These are phyloP conservation scores for Cladosporium velox DNA, from an alignment of 2,329 filamentous ascomycete genomes.

Conservation along the genomic window DNA sequence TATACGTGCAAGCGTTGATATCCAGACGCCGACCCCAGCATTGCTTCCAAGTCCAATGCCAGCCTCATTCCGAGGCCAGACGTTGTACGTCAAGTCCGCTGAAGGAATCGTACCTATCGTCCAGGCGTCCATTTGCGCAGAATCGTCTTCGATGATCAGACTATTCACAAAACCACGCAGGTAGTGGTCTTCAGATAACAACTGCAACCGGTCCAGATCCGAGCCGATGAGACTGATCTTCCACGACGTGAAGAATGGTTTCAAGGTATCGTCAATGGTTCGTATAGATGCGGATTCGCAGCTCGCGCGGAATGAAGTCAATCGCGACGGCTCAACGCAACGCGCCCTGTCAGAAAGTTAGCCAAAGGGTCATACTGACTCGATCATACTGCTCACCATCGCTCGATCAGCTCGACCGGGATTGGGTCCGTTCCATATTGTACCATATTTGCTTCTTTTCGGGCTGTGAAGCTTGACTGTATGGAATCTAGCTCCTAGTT, in stretches of 20 bases:
- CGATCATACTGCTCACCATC: not conserved
- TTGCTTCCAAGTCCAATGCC: not conserved
- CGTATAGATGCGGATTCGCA: not conserved
- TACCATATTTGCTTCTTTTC: not conserved
- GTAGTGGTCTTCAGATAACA: not conserved
- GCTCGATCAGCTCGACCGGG: not conserved
- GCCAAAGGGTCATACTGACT: not conserved
- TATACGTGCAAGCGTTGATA: not conserved
- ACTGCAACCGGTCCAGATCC: not conserved
- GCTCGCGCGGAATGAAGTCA: not conserved
- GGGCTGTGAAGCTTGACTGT: not conserved
- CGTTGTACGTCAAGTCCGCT: not conserved
- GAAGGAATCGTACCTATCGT: not conserved
- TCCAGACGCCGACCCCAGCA: not conserved
- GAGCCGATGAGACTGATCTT: constrained; percentile 2
- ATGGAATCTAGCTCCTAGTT: not conserved
- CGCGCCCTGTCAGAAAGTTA: not conserved
- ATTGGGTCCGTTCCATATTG: not conserved
- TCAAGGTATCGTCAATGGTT: not conserved
- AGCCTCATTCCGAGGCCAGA: not conserved
- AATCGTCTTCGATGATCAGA: constrained; percentile 5
- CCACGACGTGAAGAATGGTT: not conserved
- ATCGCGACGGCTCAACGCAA: not conserved
- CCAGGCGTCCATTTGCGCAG: not conserved
- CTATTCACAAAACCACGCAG: not conserved